Base-by-base conservation (phyloP, 1,284 basidiomycete species). In the Phellinidium pouzarii region DNA sequence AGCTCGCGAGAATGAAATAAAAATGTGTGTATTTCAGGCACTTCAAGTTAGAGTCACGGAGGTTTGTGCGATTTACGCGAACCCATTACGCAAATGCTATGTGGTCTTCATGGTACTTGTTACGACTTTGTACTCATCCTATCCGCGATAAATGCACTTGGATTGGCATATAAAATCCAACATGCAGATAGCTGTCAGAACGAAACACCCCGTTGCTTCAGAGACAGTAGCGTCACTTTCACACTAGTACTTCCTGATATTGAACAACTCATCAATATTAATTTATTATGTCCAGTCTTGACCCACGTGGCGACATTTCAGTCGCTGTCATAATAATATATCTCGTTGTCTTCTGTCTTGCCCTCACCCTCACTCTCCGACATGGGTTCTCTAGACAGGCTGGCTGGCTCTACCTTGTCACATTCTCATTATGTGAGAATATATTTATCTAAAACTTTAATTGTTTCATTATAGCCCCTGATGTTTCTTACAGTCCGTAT, bases 331-430 rank as follows among this genome's bases (percentile, higher is more conserved):
- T 83, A 42, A 75, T 62, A 3, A 72, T 80, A 55, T 85, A 82
- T 62, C 60, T 73, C 19, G 81, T 80, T 37, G 62, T 83, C 59
- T 63, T 75, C 25, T 57, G 70, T 49, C 51, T 78, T 43, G 68
- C 77, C 1, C 29, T 73, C 44, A 60, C 71, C 40, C 65, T 81
- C 44, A 66, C 71, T 38, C 60, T 72, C 43, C 74, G 73, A 27
- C 77, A 84, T 68, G 77, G 74, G 23, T 71, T 82, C 58, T 61
- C 72, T 50, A 68, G 73, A 44, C 74, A 80, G 61, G 77, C 72
- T 20, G 82, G 79, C 54, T 85, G 80, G 80, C 62, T 82, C 22
- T 75, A 77, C 56, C 68, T 84, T n/a, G 67, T 76, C 36, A 62
- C 80, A 14, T 80, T 82, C 57, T 70, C 77, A 9, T 53, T 71